Conservation (phyloP, 805 yeast genomes). For the Cyberlindnera mississippiensis region DNA sequence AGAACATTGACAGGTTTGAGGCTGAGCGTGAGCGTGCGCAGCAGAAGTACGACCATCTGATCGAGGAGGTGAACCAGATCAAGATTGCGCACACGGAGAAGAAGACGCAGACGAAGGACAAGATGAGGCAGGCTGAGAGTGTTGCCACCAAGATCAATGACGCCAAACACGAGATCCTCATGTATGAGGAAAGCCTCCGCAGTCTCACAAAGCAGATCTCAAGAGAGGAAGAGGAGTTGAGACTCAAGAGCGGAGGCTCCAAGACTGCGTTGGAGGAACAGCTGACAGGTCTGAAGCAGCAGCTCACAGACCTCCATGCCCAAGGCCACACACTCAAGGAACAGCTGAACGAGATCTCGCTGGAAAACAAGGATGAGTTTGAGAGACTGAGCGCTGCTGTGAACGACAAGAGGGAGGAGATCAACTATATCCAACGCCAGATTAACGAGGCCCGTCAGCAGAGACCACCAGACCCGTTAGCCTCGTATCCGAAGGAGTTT, state of each 20-base stretch:
- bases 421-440: constrained; percentile 2
- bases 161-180: constrained; percentile 17
- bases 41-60: constrained; percentile 7
- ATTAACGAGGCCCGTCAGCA: not conserved
- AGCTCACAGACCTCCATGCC: not conserved
- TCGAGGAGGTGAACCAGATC: constrained; percentile 20
- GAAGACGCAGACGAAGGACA: constrained; percentile 2
- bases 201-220: constrained; percentile 12
- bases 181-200: not conserved
- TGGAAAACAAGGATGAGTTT: constrained; percentile 4
- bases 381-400: constrained; percentile 6
- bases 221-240: constrained; percentile 27
- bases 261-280: constrained; percentile 19
- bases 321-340: constrained; percentile 1
- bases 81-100: constrained; percentile 13
- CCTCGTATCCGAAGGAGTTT: constrained; percentile 1
- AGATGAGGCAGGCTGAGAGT: constrained; percentile 2
- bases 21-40: constrained; percentile 3
- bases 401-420: constrained; percentile 10
- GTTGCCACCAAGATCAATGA: constrained; percentile 15
- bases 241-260: constrained; percentile 27
- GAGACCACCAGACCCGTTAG: constrained; percentile 14
- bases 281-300: not conserved
- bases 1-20: constrained; percentile 1
- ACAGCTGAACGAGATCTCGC: constrained; percentile 3